A percentile compares a stretch with the other conserved stretches of the same genome.
Conservation (phyloP, 768 basidiomycete genomes). For the Mycena belliarum region DNA sequence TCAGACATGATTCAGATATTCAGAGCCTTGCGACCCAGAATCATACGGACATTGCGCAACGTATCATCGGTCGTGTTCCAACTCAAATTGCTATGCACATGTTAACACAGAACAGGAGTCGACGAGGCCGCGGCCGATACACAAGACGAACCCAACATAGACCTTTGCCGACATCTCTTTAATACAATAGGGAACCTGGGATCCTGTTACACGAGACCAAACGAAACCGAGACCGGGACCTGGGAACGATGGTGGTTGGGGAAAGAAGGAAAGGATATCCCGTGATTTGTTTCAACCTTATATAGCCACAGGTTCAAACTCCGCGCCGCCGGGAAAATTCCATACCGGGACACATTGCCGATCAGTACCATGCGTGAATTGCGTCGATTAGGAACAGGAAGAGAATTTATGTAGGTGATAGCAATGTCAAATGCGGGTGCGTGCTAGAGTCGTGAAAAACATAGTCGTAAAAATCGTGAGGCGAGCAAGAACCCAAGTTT, state of each 20-base stretch:
- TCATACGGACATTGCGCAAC: slow-evolving; percentile 82
- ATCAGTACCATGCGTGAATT: neutral
- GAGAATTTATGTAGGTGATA: slow-evolving; percentile 2
- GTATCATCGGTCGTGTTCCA: slow-evolving; percentile 96
- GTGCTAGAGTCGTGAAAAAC: slow-evolving; percentile 17
- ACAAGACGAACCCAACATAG: slow-evolving; percentile 91
- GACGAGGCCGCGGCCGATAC: slow-evolving; percentile 47
- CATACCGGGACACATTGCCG: no score
- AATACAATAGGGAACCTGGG: slow-evolving; percentile 55
- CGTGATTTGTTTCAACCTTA: slow-evolving; percentile 31
- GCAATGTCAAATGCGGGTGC: slow-evolving; percentile 1
- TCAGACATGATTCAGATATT: slow-evolving; percentile 26
- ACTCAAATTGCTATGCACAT: slow-evolving; percentile 81
- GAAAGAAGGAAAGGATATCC: slow-evolving; percentile 39
- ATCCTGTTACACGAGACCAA: slow-evolving; percentile 50
- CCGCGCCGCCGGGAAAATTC: slow-evolving; percentile 39
- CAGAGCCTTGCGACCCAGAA: slow-evolving; percentile 34
- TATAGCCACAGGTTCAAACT: slow-evolving; percentile 54
- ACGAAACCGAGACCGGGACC: slow-evolving; percentile 60
- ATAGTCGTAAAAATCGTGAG: slow-evolving; percentile 30
- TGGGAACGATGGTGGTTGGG: slow-evolving; percentile 50
- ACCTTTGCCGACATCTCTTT: slow-evolving; percentile 76
- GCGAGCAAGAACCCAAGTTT: slow-evolving; percentile 15
- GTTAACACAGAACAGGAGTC: slow-evolving; percentile 50
- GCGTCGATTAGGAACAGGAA: neutral